phyloP scores from a whole-genome alignment of 371 early-diverging fungal genomes.

The Mucor plumbeus region DNA sequence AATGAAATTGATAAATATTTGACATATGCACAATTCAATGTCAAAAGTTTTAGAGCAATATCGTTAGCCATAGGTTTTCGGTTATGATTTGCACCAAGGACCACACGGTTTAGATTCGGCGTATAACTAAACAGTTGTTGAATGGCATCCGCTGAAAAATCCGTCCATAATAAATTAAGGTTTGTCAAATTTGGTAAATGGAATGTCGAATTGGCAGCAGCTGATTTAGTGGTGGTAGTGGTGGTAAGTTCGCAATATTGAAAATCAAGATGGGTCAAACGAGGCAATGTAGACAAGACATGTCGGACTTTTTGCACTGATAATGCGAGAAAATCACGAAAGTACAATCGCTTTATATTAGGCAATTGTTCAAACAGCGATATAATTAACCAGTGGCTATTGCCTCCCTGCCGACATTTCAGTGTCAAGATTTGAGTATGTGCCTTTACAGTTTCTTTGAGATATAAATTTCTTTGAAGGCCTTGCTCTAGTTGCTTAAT shows the following conservation, averaged over 20 bases:
- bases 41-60: conserved; percentile 31
- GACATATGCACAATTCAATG: conserved; percentile 29
- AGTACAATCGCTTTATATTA: conserved; percentile 28
- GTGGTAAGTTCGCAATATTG: conserved; percentile 39
- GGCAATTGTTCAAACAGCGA: conserved; percentile 29
- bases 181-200: conserved; percentile 7
- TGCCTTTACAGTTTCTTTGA: conserved; percentile 27
- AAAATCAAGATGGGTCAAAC: conserved; percentile 28
- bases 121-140: conserved; percentile 26
- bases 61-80: conserved; percentile 40
- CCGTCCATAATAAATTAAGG: conserved; percentile 47
- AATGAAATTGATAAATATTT: conserved; percentile 39
- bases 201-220: background rate
- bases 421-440: conserved; percentile 39
- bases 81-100: conserved; percentile 53
- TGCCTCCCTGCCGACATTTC: conserved; percentile 40
- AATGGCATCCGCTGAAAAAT: conserved; percentile 42
- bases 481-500: conserved; percentile 40
- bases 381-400: conserved; percentile 33
- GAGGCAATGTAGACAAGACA: conserved; percentile 23
- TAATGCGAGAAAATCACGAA: conserved; percentile 48
- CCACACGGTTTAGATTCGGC: conserved; percentile 32
- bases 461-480: conserved; percentile 16
- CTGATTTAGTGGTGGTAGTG: background rate
- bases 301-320: conserved; percentile 45